These are phyloP conservation scores for Gaillardinia entomophila DNA, from an alignment of 805 yeast genomes.

Conservation along the genomic window DNA sequence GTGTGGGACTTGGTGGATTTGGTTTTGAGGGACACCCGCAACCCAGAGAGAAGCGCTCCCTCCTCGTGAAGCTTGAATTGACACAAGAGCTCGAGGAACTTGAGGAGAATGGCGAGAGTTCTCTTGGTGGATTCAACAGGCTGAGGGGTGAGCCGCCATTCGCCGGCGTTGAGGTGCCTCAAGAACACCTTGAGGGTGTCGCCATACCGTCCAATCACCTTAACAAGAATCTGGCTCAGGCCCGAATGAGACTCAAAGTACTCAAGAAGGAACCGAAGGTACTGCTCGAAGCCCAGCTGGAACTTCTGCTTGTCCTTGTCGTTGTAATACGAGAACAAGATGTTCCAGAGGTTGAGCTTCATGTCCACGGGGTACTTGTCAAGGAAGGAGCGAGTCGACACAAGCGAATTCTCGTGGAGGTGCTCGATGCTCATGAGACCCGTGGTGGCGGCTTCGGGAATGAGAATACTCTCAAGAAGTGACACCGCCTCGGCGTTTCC, in stretches of 20 bases:
- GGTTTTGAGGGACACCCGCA: slow-evolving; percentile 35
- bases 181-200: slow-evolving; percentile 40
- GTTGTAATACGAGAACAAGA: slow-evolving; percentile 54
- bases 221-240: slow-evolving; percentile 28
- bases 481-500: slow-evolving; percentile 27
- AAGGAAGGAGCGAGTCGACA: slow-evolving; percentile 58
- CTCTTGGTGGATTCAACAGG: neutral
- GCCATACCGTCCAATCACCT: slow-evolving; percentile 49
- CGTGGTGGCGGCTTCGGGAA: slow-evolving; percentile 11
- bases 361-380: slow-evolving; percentile 58
- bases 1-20: slow-evolving; percentile 39
- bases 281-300: slow-evolving; percentile 46
- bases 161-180: slow-evolving; percentile 12
- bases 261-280: slow-evolving; percentile 39
- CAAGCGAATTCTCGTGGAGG: slow-evolving; percentile 16
- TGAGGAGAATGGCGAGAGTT: slow-evolving; percentile 16
- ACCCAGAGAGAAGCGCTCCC: slow-evolving; percentile 31
- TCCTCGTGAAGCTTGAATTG: slow-evolving; percentile 51
- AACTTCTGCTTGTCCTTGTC: slow-evolving; percentile 24
- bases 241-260: slow-evolving; percentile 15
- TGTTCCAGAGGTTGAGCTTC: slow-evolving; percentile 69
- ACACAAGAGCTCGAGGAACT: slow-evolving; percentile 40
- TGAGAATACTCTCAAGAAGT: slow-evolving; percentile 43
- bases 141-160: slow-evolving; percentile 27
- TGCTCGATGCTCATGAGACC: neutral